phyloP scores from a whole-genome alignment of 1,139 yeast species.

The Zygosaccharomyces pseudobailii region DNA sequence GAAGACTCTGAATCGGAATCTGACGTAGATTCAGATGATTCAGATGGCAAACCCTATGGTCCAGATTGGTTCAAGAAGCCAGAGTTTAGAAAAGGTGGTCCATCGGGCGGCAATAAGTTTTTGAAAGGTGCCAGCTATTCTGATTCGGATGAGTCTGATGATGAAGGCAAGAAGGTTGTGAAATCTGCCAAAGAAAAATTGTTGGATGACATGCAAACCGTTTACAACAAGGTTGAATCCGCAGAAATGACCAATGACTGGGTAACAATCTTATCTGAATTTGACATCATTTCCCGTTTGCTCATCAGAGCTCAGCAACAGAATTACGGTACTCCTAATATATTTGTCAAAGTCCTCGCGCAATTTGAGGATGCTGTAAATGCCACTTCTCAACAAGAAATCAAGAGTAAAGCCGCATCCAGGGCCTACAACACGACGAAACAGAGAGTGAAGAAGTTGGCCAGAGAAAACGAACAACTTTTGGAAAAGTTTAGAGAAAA shows the following conservation, averaged over 20 bases:
- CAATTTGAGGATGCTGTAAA: constrained; percentile 68
- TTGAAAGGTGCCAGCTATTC: constrained; percentile 37
- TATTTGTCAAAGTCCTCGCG: constrained; percentile 63
- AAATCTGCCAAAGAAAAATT: constrained; percentile 92
- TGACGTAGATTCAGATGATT: constrained; percentile 45
- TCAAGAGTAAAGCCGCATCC: constrained; percentile 77
- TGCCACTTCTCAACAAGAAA: constrained; percentile 54
- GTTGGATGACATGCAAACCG: constrained; percentile 74
- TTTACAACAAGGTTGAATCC: constrained; percentile 64
- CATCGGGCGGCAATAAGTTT: constrained; percentile 27
- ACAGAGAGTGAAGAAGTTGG: constrained; percentile 82
- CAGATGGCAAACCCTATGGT: constrained; percentile 37
- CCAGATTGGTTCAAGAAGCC: constrained; percentile 39
- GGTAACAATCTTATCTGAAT: constrained; percentile 69
- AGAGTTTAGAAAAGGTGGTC: constrained; percentile 38
- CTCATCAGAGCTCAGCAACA: constrained; percentile 71
- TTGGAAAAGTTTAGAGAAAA: constrained; percentile 58
- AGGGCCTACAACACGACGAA: constrained; percentile 83
- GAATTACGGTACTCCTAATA: constrained; percentile 63
- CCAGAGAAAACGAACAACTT: constrained; percentile 56
- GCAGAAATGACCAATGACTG: constrained; percentile 74
- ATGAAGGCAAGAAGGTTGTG: constrained; percentile 69
- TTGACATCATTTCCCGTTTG: constrained; percentile 69
- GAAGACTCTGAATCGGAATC: constrained; percentile 41
- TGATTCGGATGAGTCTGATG: constrained; percentile 47